phyloP scores from a whole-genome alignment of 345 rosid genomes.

The Rubroshorea leprosula region DNA sequence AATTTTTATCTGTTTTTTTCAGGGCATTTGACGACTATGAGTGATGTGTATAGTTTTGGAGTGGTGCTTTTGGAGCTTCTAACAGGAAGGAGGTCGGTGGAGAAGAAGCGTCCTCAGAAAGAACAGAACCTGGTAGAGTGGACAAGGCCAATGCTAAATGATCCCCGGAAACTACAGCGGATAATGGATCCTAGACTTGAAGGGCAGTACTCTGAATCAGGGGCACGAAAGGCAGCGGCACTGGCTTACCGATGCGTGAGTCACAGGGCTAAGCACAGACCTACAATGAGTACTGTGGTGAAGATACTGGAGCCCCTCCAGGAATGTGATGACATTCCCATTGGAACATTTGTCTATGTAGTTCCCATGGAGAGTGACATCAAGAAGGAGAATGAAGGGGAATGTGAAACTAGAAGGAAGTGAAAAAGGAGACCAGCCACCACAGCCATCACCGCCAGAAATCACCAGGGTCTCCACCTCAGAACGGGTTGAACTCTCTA shows the following conservation, averaged over 20 bases:
- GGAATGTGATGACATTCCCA: slow-evolving; percentile 46
- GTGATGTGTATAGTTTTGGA: slow-evolving; percentile 71
- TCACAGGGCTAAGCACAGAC: slow-evolving; percentile 72
- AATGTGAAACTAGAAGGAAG: slow-evolving; percentile 25
- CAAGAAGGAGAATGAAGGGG: slow-evolving; percentile 20
- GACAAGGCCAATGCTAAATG: slow-evolving; percentile 66
- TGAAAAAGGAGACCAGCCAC: slow-evolving; percentile 30
- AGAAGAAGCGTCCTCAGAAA: slow-evolving; percentile 43
- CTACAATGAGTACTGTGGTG: slow-evolving; percentile 59
- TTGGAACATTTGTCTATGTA: slow-evolving; percentile 59
- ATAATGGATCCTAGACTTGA: slow-evolving; percentile 89
- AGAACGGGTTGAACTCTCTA: slow-evolving; percentile 38
- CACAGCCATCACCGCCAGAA: slow-evolving; percentile 16
- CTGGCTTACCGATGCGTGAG: slow-evolving; percentile 79
- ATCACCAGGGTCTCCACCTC: slow-evolving; percentile 22
- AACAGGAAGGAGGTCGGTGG: slow-evolving; percentile 57
- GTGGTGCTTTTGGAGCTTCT: slow-evolving; percentile 60
- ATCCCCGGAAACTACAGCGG: slow-evolving; percentile 54
- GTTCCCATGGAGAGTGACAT: slow-evolving; percentile 39
- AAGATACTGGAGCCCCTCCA: slow-evolving; percentile 52
- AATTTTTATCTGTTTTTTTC: neutral
- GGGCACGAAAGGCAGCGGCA: slow-evolving; percentile 70
- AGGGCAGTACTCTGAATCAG: slow-evolving; percentile 79
- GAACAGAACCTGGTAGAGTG: slow-evolving; percentile 63
- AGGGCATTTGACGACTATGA: slow-evolving; percentile 69